These are phyloP conservation scores for Cercis canadensis DNA, from an alignment of 306 rosid species.

Conservation along the genomic window DNA sequence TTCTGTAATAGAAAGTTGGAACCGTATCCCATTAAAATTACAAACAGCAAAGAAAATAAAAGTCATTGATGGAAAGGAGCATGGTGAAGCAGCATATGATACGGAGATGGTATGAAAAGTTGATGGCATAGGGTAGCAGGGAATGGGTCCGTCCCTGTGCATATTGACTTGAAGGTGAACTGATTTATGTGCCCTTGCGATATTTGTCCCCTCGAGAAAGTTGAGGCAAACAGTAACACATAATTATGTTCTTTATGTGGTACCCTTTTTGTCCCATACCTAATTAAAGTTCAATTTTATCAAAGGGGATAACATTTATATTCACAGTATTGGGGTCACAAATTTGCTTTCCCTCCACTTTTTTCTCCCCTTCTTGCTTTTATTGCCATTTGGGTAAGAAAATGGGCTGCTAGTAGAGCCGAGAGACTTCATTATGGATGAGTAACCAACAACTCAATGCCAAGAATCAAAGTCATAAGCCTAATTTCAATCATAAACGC, in stretches of 20 bases:
- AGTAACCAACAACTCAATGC: neutral
- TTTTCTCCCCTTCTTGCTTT: neutral
- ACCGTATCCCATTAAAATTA: too few relatives aligned
- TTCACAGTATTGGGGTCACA: neutral
- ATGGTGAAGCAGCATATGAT: conserved; percentile 7
- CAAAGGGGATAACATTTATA: conserved; percentile 20
- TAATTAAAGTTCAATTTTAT: conserved; percentile 14
- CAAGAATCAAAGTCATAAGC: too few relatives aligned
- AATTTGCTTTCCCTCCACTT: neutral
- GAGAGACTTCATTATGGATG: too few relatives aligned
- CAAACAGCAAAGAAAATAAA: neutral
- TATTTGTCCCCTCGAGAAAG: conserved; percentile 30
- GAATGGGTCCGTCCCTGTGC: conserved; percentile 32
- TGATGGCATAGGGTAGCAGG: conserved; percentile 26
- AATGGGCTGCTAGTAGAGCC: too few relatives aligned
- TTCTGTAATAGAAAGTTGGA: too few relatives aligned
- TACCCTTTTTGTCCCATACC: conserved; percentile 38
- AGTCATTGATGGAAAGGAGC: conserved; percentile 20
- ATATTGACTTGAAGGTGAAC: neutral
- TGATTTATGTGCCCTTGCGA: conserved; percentile 45
- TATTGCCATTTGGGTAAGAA: neutral
- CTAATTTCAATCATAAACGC: too few relatives aligned
- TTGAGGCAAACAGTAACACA: conserved; percentile 19
- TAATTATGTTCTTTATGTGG: conserved; percentile 39
- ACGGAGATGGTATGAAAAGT: conserved; percentile 18